Conservation (phyloP, 2,329 filamentous ascomycete species). For the Amauroascus verrucosus region DNA sequence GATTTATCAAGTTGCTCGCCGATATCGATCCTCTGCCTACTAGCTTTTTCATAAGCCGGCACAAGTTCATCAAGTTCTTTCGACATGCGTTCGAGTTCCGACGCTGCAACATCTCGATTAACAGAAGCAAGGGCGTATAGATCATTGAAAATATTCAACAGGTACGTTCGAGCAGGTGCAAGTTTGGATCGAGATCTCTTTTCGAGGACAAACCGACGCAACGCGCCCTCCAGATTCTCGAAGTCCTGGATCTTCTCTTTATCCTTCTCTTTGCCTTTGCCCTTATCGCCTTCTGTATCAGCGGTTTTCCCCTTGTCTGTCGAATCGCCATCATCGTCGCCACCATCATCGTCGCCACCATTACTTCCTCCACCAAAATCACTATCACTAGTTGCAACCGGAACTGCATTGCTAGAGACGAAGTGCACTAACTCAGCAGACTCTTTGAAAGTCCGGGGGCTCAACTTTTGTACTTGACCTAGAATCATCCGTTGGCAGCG, state of each 20-base stretch:
- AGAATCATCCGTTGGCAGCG: slow-evolving; percentile 87
- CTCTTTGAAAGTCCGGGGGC: slow-evolving; percentile 86
- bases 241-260: slow-evolving; percentile 83
- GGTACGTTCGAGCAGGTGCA: slow-evolving; percentile 87
- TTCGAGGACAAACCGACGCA: slow-evolving; percentile 87
- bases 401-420: slow-evolving; percentile 92
- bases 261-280: slow-evolving; percentile 71
- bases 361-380: slow-evolving; percentile 40
- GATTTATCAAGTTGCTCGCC: slow-evolving; percentile 69
- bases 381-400: slow-evolving; percentile 49
- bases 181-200: slow-evolving; percentile 93
- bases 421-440: slow-evolving; percentile 90
- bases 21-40: slow-evolving; percentile 67
- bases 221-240: slow-evolving; percentile 73
- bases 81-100: slow-evolving; percentile 73
- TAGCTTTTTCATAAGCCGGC: slow-evolving; percentile 72
- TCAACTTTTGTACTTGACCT: slow-evolving; percentile 78
- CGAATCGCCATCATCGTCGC: slow-evolving; percentile 35
- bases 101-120: slow-evolving; percentile 76
- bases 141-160: slow-evolving; percentile 85
- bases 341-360: slow-evolving; percentile 47
- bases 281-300: slow-evolving; percentile 34
- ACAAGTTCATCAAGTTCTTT: slow-evolving; percentile 72
- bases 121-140: slow-evolving; percentile 71
- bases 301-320: slow-evolving; percentile 24